phyloP scores from a whole-genome alignment of 2,329 filamentous ascomycete genomes.

The Rutstroemia sydowiana region DNA sequence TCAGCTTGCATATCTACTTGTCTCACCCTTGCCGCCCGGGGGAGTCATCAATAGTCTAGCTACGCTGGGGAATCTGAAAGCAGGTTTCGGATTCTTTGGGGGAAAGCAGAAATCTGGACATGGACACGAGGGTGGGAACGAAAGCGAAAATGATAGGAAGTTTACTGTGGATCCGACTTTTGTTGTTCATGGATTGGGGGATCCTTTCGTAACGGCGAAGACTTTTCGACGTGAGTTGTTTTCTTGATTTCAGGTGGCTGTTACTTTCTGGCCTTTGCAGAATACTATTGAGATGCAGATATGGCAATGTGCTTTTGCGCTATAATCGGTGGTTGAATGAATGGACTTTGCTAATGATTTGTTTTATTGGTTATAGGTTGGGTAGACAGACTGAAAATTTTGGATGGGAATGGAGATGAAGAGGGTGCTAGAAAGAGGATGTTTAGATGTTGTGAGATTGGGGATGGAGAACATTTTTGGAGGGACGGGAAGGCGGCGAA shows the following conservation, averaged over 20 bases:
- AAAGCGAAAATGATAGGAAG: conserved; percentile 41
- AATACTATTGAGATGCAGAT: neutral
- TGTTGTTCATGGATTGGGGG: conserved; percentile 66
- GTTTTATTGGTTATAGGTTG: neutral
- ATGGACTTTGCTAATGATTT: neutral
- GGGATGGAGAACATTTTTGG: conserved; percentile 6
- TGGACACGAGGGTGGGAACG: conserved; percentile 17
- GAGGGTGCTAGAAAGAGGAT: neutral
- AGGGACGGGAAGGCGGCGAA: neutral
- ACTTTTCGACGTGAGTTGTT: conserved; percentile 42
- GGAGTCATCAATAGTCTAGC: conserved; percentile 53
- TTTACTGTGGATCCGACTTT: conserved; percentile 54
- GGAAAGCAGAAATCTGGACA: conserved; percentile 16
- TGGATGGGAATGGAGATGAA: neutral
- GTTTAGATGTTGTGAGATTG: conserved; percentile 1
- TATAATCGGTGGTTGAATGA: neutral
- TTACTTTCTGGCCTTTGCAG: no score
- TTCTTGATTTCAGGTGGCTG: neutral
- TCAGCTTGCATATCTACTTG: conserved; percentile 51
- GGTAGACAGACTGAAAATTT: neutral
- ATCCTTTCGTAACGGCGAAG: conserved; percentile 61
- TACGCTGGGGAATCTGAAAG: conserved; percentile 39
- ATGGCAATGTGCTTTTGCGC: neutral
- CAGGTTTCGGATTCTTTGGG: conserved; percentile 7
- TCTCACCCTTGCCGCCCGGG: conserved; percentile 53